Evolutionary conservation across 1,139 yeast genomes (phyloP).

Genomic region (Pichia kudriavzevii): DNA sequence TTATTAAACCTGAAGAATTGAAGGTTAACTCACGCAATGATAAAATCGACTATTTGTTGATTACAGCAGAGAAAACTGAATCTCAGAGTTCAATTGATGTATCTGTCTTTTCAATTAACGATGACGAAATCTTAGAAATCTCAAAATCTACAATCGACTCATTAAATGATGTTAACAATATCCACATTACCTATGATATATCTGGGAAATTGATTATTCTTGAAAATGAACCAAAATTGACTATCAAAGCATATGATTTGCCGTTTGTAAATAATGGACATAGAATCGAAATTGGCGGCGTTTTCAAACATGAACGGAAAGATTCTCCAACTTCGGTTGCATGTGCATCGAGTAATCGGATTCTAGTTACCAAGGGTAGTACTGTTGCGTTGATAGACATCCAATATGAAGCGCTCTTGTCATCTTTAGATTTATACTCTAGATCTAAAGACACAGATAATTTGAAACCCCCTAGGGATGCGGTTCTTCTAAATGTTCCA

Average conservation of each 20-base stretch:
- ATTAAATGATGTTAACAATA: constrained; percentile 9
- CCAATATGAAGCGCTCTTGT: constrained; percentile 38
- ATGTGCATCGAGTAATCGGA: constrained; percentile 40
- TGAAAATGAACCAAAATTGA: constrained; percentile 14
- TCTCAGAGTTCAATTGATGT: constrained; percentile 13
- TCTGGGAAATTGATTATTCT: constrained; percentile 25
- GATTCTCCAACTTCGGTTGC: constrained; percentile 19
- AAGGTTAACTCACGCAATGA: constrained; percentile 16
- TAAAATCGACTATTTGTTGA: constrained; percentile 20
- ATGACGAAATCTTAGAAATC: constrained; percentile 22
- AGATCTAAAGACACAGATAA: constrained; percentile 21
- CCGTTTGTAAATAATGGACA: constrained; percentile 21
- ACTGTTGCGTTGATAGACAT: constrained; percentile 38
- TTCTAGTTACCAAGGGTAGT: constrained; percentile 35
- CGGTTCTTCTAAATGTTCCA: constrained; percentile 32
- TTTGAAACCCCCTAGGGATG: constrained; percentile 22
- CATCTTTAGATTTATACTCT: constrained; percentile 30
- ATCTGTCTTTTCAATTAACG: constrained; percentile 23
- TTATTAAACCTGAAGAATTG: constrained; percentile 23
- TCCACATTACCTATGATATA: constrained; percentile 23
- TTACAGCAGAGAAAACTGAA: constrained; percentile 20
- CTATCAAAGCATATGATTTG: constrained; percentile 20
- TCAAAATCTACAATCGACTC: constrained; percentile 20
- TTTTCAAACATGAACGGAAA: constrained; percentile 17
- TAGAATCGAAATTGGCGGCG: constrained; percentile 14